Base-by-base conservation (phyloP, 78 protist genomes). In the Dictyostelium intermedium region DNA sequence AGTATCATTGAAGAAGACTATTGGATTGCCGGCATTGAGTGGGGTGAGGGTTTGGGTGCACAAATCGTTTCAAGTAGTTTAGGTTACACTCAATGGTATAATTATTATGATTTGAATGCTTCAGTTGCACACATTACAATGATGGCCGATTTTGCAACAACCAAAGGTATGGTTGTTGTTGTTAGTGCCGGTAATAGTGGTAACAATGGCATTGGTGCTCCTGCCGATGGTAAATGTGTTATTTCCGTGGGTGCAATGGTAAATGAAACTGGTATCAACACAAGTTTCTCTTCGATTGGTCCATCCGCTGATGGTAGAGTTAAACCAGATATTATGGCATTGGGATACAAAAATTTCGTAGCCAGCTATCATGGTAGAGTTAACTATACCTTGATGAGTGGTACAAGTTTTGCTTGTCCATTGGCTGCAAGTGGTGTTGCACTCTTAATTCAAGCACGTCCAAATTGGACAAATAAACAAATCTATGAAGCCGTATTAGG, bases 11-110 rank as follows among this genome's bases (percentile, higher is more conserved):
- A 93, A 61, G 96, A 93, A 7, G 96, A 93, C 70, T 45, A 78
- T 73, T 93, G 91, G 91, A 80, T 85, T 18, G 47, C 63, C 0
- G 96, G 70, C 7, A 20, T 93, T n/a, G 92, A 93, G 20, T 93
- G 96, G 96, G 96, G 87, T 37, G 96, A 93, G 16, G 69, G 30
- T 0, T 32, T 23, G 5, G 96, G 96, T 30, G 96, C 96, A 3
- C 79, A 93, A 6, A 20, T 93, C 0, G 92, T 85, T 8, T 53
- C 85, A 13, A 41, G 76, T 32, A 47, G 79, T 9, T 74, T 93
- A 14, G 96, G 96, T 35, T 93, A 93, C 63, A 81, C 96, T 47
- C 73, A 61, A 27, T 93, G 96, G 96, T 93, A 93, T 27, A 72
- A 76, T 14, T 85, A 82, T 34, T 53, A 56, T 35, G 82, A 93